Evolutionary conservation across 1,284 basidiomycete species (phyloP).

Genomic region (Meira nashicola): DNA sequence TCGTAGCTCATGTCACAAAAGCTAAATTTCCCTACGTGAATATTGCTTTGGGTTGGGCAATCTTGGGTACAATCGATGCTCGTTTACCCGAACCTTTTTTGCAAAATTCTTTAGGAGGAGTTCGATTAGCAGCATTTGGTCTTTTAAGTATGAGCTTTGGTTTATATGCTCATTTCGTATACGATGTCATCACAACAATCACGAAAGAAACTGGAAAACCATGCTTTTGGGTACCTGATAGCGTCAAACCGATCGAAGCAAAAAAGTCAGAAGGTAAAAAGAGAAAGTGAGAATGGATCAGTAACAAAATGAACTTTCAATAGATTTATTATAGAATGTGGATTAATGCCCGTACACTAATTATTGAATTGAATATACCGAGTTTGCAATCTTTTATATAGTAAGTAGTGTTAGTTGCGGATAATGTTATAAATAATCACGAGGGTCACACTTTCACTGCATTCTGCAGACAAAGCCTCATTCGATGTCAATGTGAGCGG

Average conservation of each 20-base stretch:
- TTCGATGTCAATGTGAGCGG: too few relatives aligned
- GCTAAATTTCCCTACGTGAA: conserved; percentile 82
- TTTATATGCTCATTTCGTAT: conserved; percentile 68
- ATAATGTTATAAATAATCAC: too few relatives aligned
- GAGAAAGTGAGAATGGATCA: too few relatives aligned
- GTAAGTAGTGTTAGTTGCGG: too few relatives aligned
- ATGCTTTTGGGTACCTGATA: conserved; percentile 10
- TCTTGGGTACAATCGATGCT: conserved; percentile 72
- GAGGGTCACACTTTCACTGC: too few relatives aligned
- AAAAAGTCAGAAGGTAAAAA: background rate
- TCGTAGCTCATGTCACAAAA: conserved; percentile 85
- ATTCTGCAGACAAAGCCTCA: too few relatives aligned
- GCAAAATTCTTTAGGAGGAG: conserved; percentile 62
- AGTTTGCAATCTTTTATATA: too few relatives aligned
- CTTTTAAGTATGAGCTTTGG: conserved; percentile 66
- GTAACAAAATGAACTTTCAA: too few relatives aligned
- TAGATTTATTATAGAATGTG: too few relatives aligned
- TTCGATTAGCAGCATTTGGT: conserved; percentile 66
- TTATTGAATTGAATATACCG: too few relatives aligned
- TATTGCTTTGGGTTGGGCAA: conserved; percentile 75
- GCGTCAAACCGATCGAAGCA: conserved; percentile 8
- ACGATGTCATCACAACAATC: conserved; percentile 46
- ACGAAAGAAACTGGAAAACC: conserved; percentile 30
- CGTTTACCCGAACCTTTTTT: conserved; percentile 59
- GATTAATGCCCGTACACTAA: too few relatives aligned